A percentile compares a stretch with the other conserved stretches of the same genome.
These are phyloP conservation scores for Rhodotorula sp. DNA, from an alignment of 1,284 basidiomycete species.

Conservation along the genomic window DNA sequence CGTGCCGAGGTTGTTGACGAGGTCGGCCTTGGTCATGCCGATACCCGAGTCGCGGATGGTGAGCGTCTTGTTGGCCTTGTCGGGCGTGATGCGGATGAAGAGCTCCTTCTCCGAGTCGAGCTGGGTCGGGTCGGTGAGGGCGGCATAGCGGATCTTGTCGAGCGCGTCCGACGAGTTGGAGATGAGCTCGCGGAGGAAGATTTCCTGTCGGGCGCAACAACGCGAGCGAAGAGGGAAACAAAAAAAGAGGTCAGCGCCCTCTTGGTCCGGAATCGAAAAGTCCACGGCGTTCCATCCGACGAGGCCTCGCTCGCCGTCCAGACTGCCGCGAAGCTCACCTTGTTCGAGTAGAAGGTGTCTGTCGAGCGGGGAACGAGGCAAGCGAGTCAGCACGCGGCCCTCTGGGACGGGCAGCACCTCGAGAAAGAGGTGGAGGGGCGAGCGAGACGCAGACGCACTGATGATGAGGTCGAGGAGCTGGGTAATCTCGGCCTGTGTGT, in stretches of 20 bases:
- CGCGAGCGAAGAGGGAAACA: not conserved
- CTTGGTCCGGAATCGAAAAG: not conserved
- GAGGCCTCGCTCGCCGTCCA: not conserved
- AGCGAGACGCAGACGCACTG: constrained; percentile 58
- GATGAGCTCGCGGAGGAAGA: constrained; percentile 93
- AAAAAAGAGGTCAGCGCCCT: not conserved
- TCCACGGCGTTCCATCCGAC: not conserved
- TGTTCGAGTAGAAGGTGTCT: constrained; percentile 96
- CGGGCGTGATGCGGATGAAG: constrained; percentile 84
- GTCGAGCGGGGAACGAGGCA: constrained; percentile 8
- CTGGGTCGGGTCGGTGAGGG: constrained; percentile 81
- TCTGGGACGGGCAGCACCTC: not conserved
- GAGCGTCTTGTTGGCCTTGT: constrained; percentile 94
- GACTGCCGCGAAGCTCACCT: constrained; percentile 57
- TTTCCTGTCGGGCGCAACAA: constrained; percentile 50
- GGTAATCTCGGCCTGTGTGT: constrained; percentile 84
- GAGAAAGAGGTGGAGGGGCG: constrained; percentile 10
- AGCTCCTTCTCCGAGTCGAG: constrained; percentile 81
- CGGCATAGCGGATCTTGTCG: constrained; percentile 94
- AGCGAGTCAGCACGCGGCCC: not conserved
- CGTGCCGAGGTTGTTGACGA: constrained; percentile 99
- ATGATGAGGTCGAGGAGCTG: constrained; percentile 74
- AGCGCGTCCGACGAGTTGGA: constrained; percentile 83
- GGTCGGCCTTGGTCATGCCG: constrained; percentile 98
- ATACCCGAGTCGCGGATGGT: constrained; percentile 94